phyloP scores from a whole-genome alignment of 2,329 filamentous ascomycete genomes.

The Xylaria sp. region DNA sequence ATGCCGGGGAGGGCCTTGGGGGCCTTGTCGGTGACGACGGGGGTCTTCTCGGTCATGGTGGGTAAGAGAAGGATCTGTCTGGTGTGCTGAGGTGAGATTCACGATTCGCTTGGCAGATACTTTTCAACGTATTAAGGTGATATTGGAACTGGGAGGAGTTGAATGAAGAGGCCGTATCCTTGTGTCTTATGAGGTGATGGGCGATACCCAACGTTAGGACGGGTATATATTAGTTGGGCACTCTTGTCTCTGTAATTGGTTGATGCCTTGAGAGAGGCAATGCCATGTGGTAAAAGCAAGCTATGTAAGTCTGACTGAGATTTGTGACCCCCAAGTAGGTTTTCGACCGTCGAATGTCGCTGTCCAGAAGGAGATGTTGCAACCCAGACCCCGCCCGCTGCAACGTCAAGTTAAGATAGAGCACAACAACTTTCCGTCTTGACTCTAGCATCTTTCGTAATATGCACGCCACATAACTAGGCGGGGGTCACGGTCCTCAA shows the following conservation, averaged over 20 bases:
- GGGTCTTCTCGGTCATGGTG: conserved; percentile 44
- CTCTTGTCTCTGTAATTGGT: too few species aligned
- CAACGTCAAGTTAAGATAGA: too few species aligned
- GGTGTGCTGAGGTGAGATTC: conserved; percentile 11
- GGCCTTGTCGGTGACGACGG: conserved; percentile 48
- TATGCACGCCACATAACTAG: neutral
- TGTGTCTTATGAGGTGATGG: conserved; percentile 1
- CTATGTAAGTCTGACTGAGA: neutral
- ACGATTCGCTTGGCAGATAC: neutral
- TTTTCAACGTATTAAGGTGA: neutral
- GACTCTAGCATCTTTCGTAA: neutral
- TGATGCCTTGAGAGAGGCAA: neutral
- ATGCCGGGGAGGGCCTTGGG: conserved; percentile 48
- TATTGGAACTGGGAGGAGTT: too few species aligned
- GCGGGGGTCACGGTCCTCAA: conserved; percentile 4
- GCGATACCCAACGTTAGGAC: too few species aligned
- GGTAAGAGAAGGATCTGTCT: neutral
- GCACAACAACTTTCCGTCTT: conserved; percentile 5
- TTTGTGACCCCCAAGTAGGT: neutral
- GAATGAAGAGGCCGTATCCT: neutral
- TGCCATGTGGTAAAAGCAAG: neutral
- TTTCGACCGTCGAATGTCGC: neutral
- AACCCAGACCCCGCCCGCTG: neutral
- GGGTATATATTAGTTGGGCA: too few species aligned
- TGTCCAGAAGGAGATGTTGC: conserved; percentile 5